phyloP scores from a whole-genome alignment of 371 early-diverging fungal species.

The Amoeboradix gromovi region DNA sequence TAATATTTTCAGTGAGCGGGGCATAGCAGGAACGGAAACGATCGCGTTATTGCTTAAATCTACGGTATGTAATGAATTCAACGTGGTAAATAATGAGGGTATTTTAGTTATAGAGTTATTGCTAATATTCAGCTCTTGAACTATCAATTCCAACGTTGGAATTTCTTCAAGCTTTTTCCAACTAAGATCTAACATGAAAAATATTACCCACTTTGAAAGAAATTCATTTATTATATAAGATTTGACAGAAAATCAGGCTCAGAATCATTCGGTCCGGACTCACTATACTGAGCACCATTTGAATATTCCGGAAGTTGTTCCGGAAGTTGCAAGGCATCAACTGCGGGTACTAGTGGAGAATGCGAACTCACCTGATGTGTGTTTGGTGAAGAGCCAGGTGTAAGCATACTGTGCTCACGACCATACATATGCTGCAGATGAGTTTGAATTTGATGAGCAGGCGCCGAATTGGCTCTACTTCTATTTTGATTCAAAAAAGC shows the following conservation, averaged over 20 bases:
- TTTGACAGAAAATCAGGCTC: not conserved
- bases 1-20: not conserved
- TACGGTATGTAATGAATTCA: not conserved
- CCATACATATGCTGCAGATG: not conserved
- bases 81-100: not conserved
- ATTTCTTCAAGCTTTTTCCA: not conserved
- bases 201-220: not conserved
- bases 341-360: not conserved
- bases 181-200: not conserved
- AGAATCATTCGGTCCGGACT: not conserved
- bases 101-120: not conserved
- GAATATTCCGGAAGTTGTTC: not conserved
- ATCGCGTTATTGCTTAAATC: slow-evolving; percentile 1
- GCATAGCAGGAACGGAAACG: not conserved
- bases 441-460: not conserved
- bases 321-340: not conserved
- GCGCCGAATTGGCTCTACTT: not conserved
- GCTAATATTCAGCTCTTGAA: not conserved
- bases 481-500: not conserved
- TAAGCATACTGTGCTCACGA: not conserved
- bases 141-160: not conserved
- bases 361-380: not conserved
- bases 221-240: not conserved
- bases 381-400: not conserved
- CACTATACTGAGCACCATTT: not conserved